Base-by-base conservation (phyloP, 768 basidiomycete species). In the Lentinula aciculospora region DNA sequence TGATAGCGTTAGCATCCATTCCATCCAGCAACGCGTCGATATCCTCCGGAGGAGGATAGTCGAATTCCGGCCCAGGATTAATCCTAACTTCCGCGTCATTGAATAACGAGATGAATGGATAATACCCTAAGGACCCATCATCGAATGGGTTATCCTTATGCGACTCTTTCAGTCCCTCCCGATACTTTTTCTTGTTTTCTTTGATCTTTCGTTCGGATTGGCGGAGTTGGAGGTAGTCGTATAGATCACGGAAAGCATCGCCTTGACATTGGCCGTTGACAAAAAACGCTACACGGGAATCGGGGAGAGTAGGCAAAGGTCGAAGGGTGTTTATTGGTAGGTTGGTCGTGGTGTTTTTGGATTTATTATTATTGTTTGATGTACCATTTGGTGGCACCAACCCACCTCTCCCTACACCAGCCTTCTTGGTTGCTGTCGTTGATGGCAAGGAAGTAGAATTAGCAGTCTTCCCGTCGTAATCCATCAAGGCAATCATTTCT, bases 71-170 rank as follows among this genome's bases (percentile, higher is more conserved):
- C 0, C 97, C 97, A 17, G 94, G 84, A 67, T 99, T 98, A 58
- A 96, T 77, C 47, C 70, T 79, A 12, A 94, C 88, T 58, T 84
- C 82, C 0, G 92, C 96, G 59, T 88, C 87, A 65, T 94, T 95
- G 76, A 93, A 99, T 36, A 96, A 76, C 3, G 93, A 96, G 62
- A 97, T 83, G 74, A 98, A 87, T 0, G 96, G 94, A 68, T 94
- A 98, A 71, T 99, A 99, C 1, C 97, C 97, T 5, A 97, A 74
- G 19, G 89, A 86, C 19, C 96, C 97, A 68, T 99, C 97, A 68
- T 99, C 94, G 65, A 93, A 91, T 2, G 82, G 82, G 61, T 94
- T 94, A 71, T 92, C 89, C 59, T 80, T 80, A 67, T 88, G 87
- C 64, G 54, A 56, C 17, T 89, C 85, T 53, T 86, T 84, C 47